Conservation (phyloP, 495 filamentous ascomycete species). For the Aspergillus ostianus region DNA sequence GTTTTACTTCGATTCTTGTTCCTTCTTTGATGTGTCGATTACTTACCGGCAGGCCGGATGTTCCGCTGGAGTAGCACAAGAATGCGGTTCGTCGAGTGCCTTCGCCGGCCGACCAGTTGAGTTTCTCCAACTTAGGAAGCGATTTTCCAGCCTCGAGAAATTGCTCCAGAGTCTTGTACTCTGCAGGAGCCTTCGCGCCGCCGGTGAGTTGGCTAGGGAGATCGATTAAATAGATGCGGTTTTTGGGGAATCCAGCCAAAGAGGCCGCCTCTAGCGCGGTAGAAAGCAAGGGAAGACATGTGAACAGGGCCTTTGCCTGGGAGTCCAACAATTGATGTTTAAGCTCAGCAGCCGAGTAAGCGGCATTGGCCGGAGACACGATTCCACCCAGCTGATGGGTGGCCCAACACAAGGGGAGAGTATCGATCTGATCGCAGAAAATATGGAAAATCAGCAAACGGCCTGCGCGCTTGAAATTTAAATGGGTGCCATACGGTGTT, state of each 20-base stretch:
- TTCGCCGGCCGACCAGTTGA: slow-evolving; percentile 72
- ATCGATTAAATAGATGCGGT: slow-evolving; percentile 72
- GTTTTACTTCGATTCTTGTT: not conserved
- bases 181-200: slow-evolving; percentile 42
- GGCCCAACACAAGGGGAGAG: slow-evolving; percentile 71
- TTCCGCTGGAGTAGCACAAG: slow-evolving; percentile 87
- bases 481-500: slow-evolving; percentile 65
- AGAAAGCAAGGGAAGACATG: slow-evolving; percentile 71
- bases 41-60: slow-evolving; percentile 77
- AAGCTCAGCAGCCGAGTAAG: slow-evolving; percentile 72
- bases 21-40: not conserved
- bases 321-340: slow-evolving; percentile 78
- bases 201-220: slow-evolving; percentile 55
- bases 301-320: slow-evolving; percentile 73
- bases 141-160: slow-evolving; percentile 63
- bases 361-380: slow-evolving; percentile 77
- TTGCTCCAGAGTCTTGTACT: slow-evolving; percentile 69
- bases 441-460: not conserved
- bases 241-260: slow-evolving; percentile 63
- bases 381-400: slow-evolving; percentile 75
- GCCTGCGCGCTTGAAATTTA: not conserved
- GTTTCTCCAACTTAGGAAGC: slow-evolving; percentile 58
- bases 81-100: slow-evolving; percentile 75
- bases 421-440: slow-evolving; percentile 64
- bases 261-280: slow-evolving; percentile 68